phyloP scores from a whole-genome alignment of 106 monocot genomes.

The Allium sativum region DNA sequence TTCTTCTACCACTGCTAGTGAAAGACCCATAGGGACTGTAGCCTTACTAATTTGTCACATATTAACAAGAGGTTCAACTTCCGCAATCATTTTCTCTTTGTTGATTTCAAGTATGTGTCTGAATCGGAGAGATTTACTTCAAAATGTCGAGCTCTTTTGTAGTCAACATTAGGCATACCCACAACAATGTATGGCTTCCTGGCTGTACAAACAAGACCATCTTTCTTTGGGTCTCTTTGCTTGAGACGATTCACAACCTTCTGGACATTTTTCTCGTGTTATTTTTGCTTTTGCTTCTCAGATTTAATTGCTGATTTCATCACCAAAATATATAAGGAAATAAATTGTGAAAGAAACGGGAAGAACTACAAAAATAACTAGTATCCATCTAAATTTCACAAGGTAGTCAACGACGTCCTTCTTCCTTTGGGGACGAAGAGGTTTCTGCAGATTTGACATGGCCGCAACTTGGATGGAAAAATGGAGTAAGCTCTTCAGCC shows the following conservation, averaged over 20 bases:
- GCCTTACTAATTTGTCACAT: slow-evolving; percentile 26
- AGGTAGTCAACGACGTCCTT: slow-evolving; percentile 26
- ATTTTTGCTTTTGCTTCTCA: slow-evolving; percentile 30
- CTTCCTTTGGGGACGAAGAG: slow-evolving; percentile 30
- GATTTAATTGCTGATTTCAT: slow-evolving; percentile 24
- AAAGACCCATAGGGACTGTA: slow-evolving; percentile 26
- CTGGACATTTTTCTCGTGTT: slow-evolving; percentile 39
- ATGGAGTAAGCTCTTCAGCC: too few species aligned
- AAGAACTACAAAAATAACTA: slow-evolving; percentile 43
- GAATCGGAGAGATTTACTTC: slow-evolving; percentile 25
- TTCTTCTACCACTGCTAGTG: slow-evolving; percentile 26
- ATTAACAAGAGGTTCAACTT: slow-evolving; percentile 31
- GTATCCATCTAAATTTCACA: slow-evolving; percentile 33
- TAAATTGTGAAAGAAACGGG: slow-evolving; percentile 29
- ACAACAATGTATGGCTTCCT: slow-evolving; percentile 27
- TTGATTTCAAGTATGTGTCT: slow-evolving; percentile 25
- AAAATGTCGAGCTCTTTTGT: slow-evolving; percentile 27
- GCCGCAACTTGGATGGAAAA: not conserved
- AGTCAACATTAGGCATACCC: slow-evolving; percentile 29
- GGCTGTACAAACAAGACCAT: slow-evolving; percentile 33
- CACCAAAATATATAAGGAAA: slow-evolving; percentile 26
- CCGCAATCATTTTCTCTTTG: slow-evolving; percentile 26
- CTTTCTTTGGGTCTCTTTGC: slow-evolving; percentile 23
- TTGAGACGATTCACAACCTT: slow-evolving; percentile 30
- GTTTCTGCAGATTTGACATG: slow-evolving; percentile 16